Base-by-base conservation (phyloP, 495 filamentous ascomycete genomes). In the Penicillium macrosclerotiorum region DNA sequence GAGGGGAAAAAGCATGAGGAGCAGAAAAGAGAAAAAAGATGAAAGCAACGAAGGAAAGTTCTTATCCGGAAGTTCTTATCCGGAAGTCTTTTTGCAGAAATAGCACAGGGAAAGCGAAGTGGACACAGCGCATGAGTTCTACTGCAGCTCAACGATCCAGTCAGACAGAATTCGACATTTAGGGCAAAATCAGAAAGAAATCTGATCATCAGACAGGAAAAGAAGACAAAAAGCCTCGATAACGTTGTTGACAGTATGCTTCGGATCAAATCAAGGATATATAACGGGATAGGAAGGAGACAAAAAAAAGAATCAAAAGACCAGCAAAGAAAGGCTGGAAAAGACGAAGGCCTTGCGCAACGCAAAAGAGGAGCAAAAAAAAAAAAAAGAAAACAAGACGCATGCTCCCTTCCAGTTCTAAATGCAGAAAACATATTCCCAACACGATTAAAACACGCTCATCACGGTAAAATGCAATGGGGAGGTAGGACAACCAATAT, bases 391-490 rank as follows among this genome's bases (percentile, higher is more conserved):
- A 38, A 51, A 61, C 47, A 59, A 63, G 59, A 60, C 55, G 60
- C 56, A 62, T 55, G 61, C 62, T 67, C 58, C 57, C 43, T 65
- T 67, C 65, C 60, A 52, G 49, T 37, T 72, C 66, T 69, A 72
- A 65, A 71, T 69, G 68, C 65, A 71, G 53, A 54, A 54, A 63
- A 59, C 49, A 62, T 54, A 44, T 32, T 37, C 47, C 49, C 42
- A 50, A 49, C 46, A 51, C 42, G 45, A 47, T 44, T 37, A 54
- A 56, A 59, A 54, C 56, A 65, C 69, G 69, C 69, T 72, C 58
- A 56, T 71, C 62, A 63, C 60, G 60, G 60, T 51, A 62, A 65
- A 63, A 71, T 65, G 64, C 64, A 68, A 52, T 62, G 47, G 52
- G n/a, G n/a, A n/a, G n/a, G 51, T 56, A 60, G 57, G 26, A 47